A percentile compares a stretch with the other conserved stretches of the same genome.
These are phyloP conservation scores for Trapa bicornis DNA, from an alignment of 345 rosid species.

Conservation along the genomic window DNA sequence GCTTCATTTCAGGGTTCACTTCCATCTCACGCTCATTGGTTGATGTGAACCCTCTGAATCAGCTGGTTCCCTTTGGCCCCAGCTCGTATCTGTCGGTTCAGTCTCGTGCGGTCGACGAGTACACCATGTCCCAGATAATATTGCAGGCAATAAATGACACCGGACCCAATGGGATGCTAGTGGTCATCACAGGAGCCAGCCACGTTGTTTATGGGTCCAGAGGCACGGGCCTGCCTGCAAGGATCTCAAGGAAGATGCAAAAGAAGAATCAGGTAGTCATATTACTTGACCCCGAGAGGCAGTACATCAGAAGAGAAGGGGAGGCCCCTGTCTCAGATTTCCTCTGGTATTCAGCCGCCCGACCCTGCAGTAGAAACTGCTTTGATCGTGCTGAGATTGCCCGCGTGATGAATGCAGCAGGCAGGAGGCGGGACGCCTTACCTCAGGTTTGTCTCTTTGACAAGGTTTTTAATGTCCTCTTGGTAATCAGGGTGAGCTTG, in stretches of 20 bases:
- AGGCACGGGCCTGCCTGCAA: constrained; percentile 82
- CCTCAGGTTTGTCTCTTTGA: constrained; percentile 49
- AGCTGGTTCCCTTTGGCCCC: constrained; percentile 63
- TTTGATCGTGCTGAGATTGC: constrained; percentile 94
- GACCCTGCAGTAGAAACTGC: constrained; percentile 88
- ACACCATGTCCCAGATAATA: constrained; percentile 68
- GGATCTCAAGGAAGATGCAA: constrained; percentile 68
- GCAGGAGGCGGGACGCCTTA: constrained; percentile 72
- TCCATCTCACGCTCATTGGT: constrained; percentile 48
- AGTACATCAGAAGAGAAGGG: constrained; percentile 68
- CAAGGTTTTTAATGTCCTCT: not conserved
- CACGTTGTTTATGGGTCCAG: constrained; percentile 69
- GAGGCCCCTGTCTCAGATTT: constrained; percentile 84
- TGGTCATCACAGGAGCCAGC: constrained; percentile 75
- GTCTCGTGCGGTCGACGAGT: constrained; percentile 77
- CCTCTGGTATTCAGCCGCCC: constrained; percentile 89
- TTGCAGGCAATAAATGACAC: constrained; percentile 44
- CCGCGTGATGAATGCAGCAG: constrained; percentile 92
- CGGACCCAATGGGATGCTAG: constrained; percentile 52
- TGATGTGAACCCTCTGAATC: constrained; percentile 40
- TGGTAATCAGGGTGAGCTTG: not conserved
- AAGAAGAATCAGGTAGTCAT: constrained; percentile 78
- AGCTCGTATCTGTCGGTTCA: constrained; percentile 78
- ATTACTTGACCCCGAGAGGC: constrained; percentile 86
- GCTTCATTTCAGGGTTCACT: constrained; percentile 74